Evolutionary conservation across 768 basidiomycete species (phyloP).

Genomic region (Podaxis pistillaris): DNA sequence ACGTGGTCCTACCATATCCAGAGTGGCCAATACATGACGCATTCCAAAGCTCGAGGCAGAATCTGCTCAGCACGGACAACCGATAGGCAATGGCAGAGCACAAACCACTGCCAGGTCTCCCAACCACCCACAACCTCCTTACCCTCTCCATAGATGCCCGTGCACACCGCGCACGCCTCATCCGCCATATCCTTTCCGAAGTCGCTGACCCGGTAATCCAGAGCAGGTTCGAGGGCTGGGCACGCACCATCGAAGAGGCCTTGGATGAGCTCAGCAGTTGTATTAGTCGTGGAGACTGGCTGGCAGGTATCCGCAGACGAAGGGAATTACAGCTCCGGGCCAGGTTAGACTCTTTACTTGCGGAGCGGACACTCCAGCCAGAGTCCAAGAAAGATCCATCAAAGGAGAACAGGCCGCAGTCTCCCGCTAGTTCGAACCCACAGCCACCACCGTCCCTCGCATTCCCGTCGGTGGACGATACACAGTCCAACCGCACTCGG

Average conservation of each 20-base stretch:
- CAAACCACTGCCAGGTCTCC: constrained; percentile 38
- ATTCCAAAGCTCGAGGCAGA: neutral
- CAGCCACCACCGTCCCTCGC: neutral
- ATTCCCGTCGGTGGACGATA: neutral
- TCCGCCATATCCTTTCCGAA: constrained; percentile 40
- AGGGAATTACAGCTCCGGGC: constrained; percentile 23
- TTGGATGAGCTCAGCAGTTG: constrained; percentile 44
- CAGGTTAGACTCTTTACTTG: neutral
- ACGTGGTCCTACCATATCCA: constrained; percentile 7
- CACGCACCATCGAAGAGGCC: constrained; percentile 41
- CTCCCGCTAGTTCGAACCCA: neutral
- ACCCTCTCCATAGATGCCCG: constrained; percentile 39
- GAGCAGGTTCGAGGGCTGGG: constrained; percentile 40
- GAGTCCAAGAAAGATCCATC: neutral
- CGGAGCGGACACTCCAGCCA: neutral
- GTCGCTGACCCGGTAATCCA: constrained; percentile 29
- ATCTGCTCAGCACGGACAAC: neutral
- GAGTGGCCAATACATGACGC: neutral
- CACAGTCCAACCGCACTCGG: neutral
- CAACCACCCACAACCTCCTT: constrained; percentile 20
- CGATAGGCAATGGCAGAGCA: constrained; percentile 24
- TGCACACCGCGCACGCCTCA: constrained; percentile 38
- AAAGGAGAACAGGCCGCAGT: constrained; percentile 14
- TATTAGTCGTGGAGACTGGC: constrained; percentile 43
- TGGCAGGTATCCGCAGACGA: constrained; percentile 40